Evolutionary conservation across 176 grass and related monocot genomes (phyloP), one percentile per base, ranked within the genome.

Genomic region (Sorghum bicolor): DNA sequence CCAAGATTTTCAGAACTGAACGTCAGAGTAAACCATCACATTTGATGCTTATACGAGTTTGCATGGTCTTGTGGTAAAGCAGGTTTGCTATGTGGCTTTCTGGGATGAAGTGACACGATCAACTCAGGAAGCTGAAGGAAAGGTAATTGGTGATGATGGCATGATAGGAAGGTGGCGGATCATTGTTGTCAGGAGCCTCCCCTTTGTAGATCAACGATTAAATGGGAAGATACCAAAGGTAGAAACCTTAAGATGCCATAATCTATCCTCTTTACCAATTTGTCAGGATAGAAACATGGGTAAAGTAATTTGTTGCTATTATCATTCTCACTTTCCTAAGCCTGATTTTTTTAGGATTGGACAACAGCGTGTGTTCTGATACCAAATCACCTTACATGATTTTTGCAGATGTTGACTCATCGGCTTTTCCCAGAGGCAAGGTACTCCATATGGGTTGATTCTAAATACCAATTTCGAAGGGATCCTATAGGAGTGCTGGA

Each of bases 391-490:
- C 44, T 72, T 43, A 16, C 29, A 58, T 86, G 26, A 45, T 47
- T 83, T 72, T 64, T 75, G 30, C 87, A 98, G 96, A 92, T 98
- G 93, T 88, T 98, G 76, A 90, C 78, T 79, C 96, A 98, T 84
- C 93, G 89, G 9, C 93, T 98, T 86, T 98, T 98, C 74, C 91
- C 96, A 6, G 85, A 93, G 79, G 91, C 91, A 53, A 95, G 87
- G 50, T 98, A 92, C 74, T 98, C 96, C 13, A 96, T 98, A 80
- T 95, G 96, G 96, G 93, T 98, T n/a, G 96, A 96, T 70, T 98
- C 96, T n/a, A 98, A 98, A 74, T 98, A 92, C 62, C 96, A 98
- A 55, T 95, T 98, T 73, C 81, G 93, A 74, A 94, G 96, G 58
- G 96, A 98, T 86, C 96, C 93, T 5, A 77, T 98, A 70, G 91